Base-by-base conservation (phyloP, 768 basidiomycete genomes). In the Candolleomyces eurysporus region DNA sequence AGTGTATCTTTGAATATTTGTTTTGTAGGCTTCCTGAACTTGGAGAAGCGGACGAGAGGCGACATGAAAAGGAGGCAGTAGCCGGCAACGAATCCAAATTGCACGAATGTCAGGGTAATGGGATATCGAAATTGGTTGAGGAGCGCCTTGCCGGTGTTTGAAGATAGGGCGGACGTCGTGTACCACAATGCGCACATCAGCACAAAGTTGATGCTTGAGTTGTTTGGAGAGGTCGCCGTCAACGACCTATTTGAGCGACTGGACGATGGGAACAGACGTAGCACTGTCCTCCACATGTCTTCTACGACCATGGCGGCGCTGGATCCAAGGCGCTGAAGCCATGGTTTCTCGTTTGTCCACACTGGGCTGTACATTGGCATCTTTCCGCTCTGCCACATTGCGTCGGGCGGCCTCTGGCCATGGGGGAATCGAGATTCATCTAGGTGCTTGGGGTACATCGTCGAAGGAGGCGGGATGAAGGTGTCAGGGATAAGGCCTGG, bases 61-160 rank as follows among this genome's bases (percentile, higher is more conserved):
- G 84, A 86, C 87, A 94, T 94, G 78, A 89, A 85, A 55, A 96
- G 75, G 55, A 92, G 78, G 70, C 93, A 97, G 76, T 91, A 98
- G 10, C 77, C 78, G 8, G 94, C 91, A 53, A 98, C 90, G 72
- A 98, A 97, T 65, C 89, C 95, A 71, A 99, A 99, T 72, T 99
- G 97, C 68, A 99, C 84, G 71, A 99, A 93, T 43, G 97, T 99
- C 70, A 99, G 86, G 63, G 97, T 98, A 70, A 99, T 85, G 5
- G 97, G 97, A 75, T 92, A 98, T 57, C 88, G 85, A 76, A 98
- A 99, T 67, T 90, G 89, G 66, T 82, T 95, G 67, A 99, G 82
- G 75, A 99, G 96, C 49, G 90, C 84, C 72, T 99, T 99, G 60
- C 96, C 97, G 1, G 96, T 98, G 71, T 98, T 98, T 46, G 94